phyloP scores from a whole-genome alignment of 228 moss, liverwort and hornwort genomes.

The Sphagnum fallax region DNA sequence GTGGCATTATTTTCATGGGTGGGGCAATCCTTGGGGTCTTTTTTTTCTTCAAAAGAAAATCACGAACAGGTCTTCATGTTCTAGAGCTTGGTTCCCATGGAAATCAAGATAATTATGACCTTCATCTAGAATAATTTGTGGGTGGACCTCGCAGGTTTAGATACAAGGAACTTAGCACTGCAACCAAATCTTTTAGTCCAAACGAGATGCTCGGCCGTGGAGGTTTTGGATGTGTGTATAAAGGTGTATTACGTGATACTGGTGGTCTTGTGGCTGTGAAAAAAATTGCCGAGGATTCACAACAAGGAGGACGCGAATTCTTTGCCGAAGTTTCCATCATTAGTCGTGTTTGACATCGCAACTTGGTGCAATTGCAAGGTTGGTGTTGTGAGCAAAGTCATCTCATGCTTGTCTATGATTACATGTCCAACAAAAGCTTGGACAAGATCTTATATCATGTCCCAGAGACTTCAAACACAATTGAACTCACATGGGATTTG shows the following conservation, averaged over 20 bases:
- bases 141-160: conserved; percentile 29
- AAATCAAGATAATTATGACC: background rate
- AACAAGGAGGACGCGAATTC: conserved; percentile 30
- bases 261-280: conserved; percentile 36
- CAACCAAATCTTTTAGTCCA: conserved; percentile 32
- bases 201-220: conserved; percentile 29
- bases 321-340: conserved; percentile 36
- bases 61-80: background rate
- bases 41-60: background rate
- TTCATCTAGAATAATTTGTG: conserved; percentile 6
- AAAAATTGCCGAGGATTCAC: conserved; percentile 25
- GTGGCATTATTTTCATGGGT: background rate
- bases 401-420: conserved; percentile 37
- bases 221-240: conserved; percentile 42
- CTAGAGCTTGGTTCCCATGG: background rate
- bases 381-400: conserved; percentile 34
- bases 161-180: conserved; percentile 23
- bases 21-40: background rate
- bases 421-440: conserved; percentile 42
- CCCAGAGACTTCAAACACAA: background rate
- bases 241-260: conserved; percentile 12
- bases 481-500: conserved; percentile 17
- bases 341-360: conserved; percentile 37
- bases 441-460: conserved; percentile 22
- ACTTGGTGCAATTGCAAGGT: conserved; percentile 36